Evolutionary conservation across 768 basidiomycete species (phyloP).

Genomic region (Austroboletus eburneus): DNA sequence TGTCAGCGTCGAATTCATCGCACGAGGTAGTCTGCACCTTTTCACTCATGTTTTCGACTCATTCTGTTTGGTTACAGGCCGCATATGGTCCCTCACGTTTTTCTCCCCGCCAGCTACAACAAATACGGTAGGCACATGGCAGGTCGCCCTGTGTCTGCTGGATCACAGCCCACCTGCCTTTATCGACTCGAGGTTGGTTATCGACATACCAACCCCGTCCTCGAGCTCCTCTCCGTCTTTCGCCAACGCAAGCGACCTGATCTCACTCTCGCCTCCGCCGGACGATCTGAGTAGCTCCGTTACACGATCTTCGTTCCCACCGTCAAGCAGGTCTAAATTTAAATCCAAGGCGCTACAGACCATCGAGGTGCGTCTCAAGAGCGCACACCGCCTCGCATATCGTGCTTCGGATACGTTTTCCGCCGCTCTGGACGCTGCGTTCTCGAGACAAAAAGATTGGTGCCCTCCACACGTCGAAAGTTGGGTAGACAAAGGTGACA

Average conservation of each 20-base stretch:
- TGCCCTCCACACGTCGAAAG: conserved; percentile 5
- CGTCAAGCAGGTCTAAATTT: neutral
- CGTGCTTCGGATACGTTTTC: conserved; percentile 12
- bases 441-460: conserved; percentile 4
- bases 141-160: conserved; percentile 46
- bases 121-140: conserved; percentile 27
- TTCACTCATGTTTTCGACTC: neutral
- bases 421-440: conserved; percentile 3
- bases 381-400: conserved; percentile 18
- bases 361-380: conserved; percentile 32
- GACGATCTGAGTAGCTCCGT: neutral
- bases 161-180: conserved; percentile 58
- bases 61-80: too few species aligned
- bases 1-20: conserved; percentile 63
- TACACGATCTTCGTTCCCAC: neutral
- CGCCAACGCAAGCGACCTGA: conserved; percentile 4
- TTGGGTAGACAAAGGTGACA: conserved; percentile 9
- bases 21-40: conserved; percentile 35
- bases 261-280: conserved; percentile 3
- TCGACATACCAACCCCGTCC: conserved; percentile 31
- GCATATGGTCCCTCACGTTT: conserved; percentile 26
- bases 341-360: conserved; percentile 5
- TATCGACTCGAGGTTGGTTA: conserved; percentile 49
- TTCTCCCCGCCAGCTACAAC: conserved; percentile 13
- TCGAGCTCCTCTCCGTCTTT: neutral